Base-by-base conservation (phyloP, 352 stramenopile genomes). In the Pythium dissimile region DNA sequence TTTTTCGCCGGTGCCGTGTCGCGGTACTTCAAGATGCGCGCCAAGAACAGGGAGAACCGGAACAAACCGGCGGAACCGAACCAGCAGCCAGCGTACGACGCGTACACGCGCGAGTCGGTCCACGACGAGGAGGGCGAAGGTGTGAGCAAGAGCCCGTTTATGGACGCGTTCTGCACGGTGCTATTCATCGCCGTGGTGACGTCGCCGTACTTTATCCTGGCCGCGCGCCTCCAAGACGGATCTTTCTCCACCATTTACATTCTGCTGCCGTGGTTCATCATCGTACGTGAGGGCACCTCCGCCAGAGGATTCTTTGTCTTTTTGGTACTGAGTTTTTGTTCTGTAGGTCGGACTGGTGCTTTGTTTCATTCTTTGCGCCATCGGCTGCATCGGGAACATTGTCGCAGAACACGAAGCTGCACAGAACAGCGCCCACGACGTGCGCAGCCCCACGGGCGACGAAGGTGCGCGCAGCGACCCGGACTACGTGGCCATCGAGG, bases 221-320 rank as follows among this genome's bases (percentile, higher is more conserved):
- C 81, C 5, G 76, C 83, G 34, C 79, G 84, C 11, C 68, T 93
- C n/a, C 64, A 93, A 42, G 65, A 77, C 50, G 78, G 68, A 11
- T 71, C 69, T 5, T 93, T 93, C 61, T 93, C 84, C 31, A 76
- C 72, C 49, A 80, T 93, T 38, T 93, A 90, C 70, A 77, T 93
- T 37, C 63, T 93, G 24, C 60, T 93, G 27, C 84, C 84, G 42
- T 92, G 79, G 79, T 80, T 90, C 49, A 89, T 93, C 67, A 69
- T 93, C 61, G 84, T 90, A 63, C 42, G 80, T 86, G 27, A 9
- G 15, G 13, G n/a, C 48, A 26, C 32, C 39, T n/a, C 51, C 37
- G 0, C 13, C 3, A 9, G 46, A 27, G 10, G 15, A 6, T 28
- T 20, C 43, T 7, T 26, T 16, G 21, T 30, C 20, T 52, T 41